A percentile compares a stretch with the other conserved stretches of the same genome.
Evolutionary conservation across 805 yeast genomes (phyloP).

Genomic region (Clavispora santaluciae): DNA sequence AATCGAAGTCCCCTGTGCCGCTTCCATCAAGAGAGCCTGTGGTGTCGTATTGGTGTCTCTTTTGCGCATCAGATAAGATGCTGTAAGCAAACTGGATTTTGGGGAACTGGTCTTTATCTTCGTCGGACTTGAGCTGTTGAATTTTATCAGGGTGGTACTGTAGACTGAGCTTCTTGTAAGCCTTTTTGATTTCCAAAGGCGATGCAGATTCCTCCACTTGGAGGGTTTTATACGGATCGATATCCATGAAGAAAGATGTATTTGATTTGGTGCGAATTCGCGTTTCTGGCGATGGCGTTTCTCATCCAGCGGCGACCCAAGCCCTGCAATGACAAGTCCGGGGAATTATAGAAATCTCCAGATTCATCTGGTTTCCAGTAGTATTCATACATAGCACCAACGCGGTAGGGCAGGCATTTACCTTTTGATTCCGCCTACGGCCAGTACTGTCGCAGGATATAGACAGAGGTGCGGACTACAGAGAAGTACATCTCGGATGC

Average conservation of each 20-base stretch:
- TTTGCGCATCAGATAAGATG: constrained; percentile 54
- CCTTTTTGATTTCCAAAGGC: constrained; percentile 57
- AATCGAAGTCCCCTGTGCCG: constrained; percentile 42
- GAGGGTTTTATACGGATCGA: constrained; percentile 59
- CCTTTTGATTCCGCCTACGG: no score
- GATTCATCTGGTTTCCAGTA: no score
- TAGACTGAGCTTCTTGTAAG: constrained; percentile 23
- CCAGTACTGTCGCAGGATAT: no score
- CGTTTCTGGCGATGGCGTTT: not conserved
- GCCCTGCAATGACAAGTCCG: no score
- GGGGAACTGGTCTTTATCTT: constrained; percentile 43
- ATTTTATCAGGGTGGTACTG: constrained; percentile 26
- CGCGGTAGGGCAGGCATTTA: no score
- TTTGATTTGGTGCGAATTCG: not conserved
- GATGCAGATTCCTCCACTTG: constrained; percentile 37
- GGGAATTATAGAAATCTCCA: no score
- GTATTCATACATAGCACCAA: no score
- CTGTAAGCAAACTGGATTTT: constrained; percentile 71
- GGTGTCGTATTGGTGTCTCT: constrained; percentile 57
- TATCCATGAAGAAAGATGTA: constrained; percentile 22
- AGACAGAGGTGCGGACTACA: no score
- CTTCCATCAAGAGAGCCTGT: constrained; percentile 53
- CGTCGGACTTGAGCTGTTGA: constrained; percentile 19
- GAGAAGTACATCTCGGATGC: no score
- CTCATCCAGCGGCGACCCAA: no score